Evolutionary conservation across 2,329 filamentous ascomycete genomes (phyloP), one percentile per base, ranked within the genome.

Genomic region (Stachybotrys chlorohalonatus): DNA sequence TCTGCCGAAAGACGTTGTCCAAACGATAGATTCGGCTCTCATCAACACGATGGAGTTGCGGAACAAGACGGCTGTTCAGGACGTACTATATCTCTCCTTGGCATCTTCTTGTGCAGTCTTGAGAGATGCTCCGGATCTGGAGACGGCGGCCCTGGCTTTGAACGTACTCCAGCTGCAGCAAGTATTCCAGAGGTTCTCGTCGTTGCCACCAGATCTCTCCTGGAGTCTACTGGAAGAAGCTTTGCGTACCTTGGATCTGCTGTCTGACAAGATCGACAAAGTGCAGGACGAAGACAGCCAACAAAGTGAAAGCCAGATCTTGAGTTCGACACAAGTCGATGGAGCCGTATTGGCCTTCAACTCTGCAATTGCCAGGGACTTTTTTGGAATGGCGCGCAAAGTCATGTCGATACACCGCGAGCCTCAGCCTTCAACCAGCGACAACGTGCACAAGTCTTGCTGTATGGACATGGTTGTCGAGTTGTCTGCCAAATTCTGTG

Each of bases 1-100:
- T 11, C 67, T 84, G 60, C 72, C 78, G 3, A 75, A 72, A 54
- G 73, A 78, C 53, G 68, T 68, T 46, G 76, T 71, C 52, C 69
- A 64, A 16, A 65, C 67, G 1, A 67, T 82, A 46, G 73, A 69
- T 53, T 67, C 72, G 11, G 73, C 75, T 4, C 66, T 77, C 62
- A 68, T 81, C 55, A 72, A 77, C 32, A 69, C 73, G 1, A 77
- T 82, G 63, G 71, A 83, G 17, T 70, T 68, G 16, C 69, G 69
- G 59, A 84, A 84, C 62, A 80, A 75, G 58, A 73, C 74, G 24
- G 75, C 77, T 5, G 73, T 79, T 2, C 73, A 77, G 68, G 80
- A 84, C 54, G 69, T 83, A 36, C 62, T 84, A 11, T 65, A 77
- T 52, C 71, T 73, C 54, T 80, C 76, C 5, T 67, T 77, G 45